Base-by-base conservation (phyloP, 768 basidiomycete genomes). In the Amanita phalloides region DNA sequence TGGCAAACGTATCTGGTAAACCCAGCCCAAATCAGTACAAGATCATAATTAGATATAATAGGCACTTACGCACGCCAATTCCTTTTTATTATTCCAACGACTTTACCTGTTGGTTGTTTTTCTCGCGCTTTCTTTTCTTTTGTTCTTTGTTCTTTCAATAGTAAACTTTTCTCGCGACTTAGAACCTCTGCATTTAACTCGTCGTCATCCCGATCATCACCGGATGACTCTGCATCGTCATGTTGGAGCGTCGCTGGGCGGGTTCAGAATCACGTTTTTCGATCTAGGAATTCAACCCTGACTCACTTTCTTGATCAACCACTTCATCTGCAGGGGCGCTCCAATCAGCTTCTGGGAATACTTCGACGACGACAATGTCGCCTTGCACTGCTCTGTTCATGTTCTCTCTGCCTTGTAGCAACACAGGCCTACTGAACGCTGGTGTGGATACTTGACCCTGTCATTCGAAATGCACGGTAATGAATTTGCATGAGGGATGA, bases 321-420 rank as follows among this genome's bases (percentile, higher is more conserved):
- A 98, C 93, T 61, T 95, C 90, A 56, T 96, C 86, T 2, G 82
- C 83, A 5, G 92, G 86, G 1, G 90, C 84, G 63, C 86, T 91
- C 96, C 96, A 99, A 57, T 97, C 86, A 2, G 70, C 77, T 66
- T 93, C 82, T 8, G 82, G 76, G 55, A 97, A 87, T 0, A 99
- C 71, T 64, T 97, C 84, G 8, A 99, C 82, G 0, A 82, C 91
- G 0, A 99, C 94, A 10, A 95, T 68, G 60, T 99, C 96, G 1
- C 96, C 94, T 32, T 95, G 78, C 8, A 97, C 89, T 0, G 93
- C 84, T 14, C 96, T 82, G 63, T 99, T 99, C 88, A 97, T 96
- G 55, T 91, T 84, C 65, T 93, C 86, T 26, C 93, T 75, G 0
- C 94, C 94, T 28, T 90, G 76, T 4, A 99, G 72, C 1, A 98